These are phyloP conservation scores for Wallacemonas sp. DNA, from an alignment of 208 protist species.

Conservation along the genomic window DNA sequence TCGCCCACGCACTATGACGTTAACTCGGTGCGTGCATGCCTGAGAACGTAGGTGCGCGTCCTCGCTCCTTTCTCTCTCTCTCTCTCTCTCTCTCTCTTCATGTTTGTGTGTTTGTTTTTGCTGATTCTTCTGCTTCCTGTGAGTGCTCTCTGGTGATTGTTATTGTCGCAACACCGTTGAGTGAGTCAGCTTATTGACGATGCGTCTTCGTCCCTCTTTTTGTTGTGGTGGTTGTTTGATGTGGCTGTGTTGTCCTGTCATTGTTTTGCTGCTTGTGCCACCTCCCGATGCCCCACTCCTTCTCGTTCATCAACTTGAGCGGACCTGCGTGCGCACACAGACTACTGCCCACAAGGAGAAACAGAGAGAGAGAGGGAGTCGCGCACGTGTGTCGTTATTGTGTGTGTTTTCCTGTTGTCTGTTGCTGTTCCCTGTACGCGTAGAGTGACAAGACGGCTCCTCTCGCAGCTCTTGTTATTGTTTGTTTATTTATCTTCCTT, in stretches of 20 bases:
- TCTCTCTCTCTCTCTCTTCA: constrained; percentile 1
- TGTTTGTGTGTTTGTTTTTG: neutral
- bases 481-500: constrained; percentile 6
- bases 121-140: neutral
- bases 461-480: neutral
- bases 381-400: neutral
- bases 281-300: no score
- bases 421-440: neutral
- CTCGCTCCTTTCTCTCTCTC: no score
- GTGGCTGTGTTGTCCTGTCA: neutral
- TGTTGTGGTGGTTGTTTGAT: neutral
- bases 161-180: no score
- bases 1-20: no score
- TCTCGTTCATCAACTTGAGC: no score
- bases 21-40: no score
- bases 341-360: no score
- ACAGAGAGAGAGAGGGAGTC: no score
- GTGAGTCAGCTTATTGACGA: no score
- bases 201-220: constrained; percentile 4
- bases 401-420: neutral
- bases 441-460: no score
- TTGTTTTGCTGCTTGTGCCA: neutral
- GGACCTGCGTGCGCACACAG: no score
- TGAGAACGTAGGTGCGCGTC: no score
- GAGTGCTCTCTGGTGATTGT: constrained; percentile 1